These are phyloP conservation scores for Xanthoconium stramineum DNA, from an alignment of 768 basidiomycete genomes.

Conservation along the genomic window DNA sequence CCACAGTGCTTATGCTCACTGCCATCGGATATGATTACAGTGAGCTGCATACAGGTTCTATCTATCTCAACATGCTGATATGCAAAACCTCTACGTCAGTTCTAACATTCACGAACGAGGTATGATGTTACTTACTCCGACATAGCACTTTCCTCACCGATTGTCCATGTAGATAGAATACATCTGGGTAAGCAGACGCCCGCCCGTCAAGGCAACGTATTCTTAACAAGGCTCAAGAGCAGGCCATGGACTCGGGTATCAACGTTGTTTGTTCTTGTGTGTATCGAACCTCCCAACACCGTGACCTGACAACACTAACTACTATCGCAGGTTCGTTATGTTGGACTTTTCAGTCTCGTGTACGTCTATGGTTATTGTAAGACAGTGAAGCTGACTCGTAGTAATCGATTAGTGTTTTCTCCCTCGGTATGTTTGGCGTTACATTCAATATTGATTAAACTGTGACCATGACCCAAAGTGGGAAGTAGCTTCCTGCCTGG, in stretches of 20 bases:
- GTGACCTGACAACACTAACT: not conserved
- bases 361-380: too few species aligned
- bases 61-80: not conserved
- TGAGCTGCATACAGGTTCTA: not conserved
- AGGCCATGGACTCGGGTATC: not conserved
- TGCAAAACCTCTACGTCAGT: not conserved
- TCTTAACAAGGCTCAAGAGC: not conserved
- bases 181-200: not conserved
- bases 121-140: not conserved
- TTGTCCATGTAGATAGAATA: not conserved
- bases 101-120: not conserved
- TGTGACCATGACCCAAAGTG: not conserved
- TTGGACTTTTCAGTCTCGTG: too few species aligned
- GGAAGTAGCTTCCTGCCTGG: not conserved
- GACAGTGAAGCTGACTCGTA: too few species aligned
- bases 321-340: slow-evolving; percentile 5
- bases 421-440: too few species aligned
- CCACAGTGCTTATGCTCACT: too few species aligned
- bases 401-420: too few species aligned
- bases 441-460: not conserved
- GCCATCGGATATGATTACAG: too few species aligned
- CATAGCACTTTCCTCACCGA: too few species aligned
- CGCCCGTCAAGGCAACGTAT: not conserved
- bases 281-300: too few species aligned
- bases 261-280: not conserved